Percentiles rank a stretch among this genome's conserved stretches.
These are phyloP conservation scores for Trichophyton verrucosum DNA, from an alignment of 2,329 filamentous ascomycete genomes.

Conservation along the genomic window DNA sequence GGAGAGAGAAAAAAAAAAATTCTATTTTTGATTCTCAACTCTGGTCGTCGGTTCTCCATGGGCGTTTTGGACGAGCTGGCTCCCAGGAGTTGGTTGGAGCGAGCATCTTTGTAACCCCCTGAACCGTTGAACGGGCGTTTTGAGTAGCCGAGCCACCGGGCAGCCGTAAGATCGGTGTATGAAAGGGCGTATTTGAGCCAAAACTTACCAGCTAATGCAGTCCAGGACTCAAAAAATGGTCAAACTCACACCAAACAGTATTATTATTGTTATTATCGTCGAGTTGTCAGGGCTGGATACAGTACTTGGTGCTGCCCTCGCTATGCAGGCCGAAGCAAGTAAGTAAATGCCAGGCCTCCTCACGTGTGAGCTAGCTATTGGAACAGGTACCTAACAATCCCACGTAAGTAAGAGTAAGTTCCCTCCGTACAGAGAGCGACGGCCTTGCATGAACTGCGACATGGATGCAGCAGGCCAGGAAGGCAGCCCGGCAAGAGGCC, in stretches of 20 bases:
- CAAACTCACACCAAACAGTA: background rate
- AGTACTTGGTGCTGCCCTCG: too few species aligned
- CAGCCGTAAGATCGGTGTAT: background rate
- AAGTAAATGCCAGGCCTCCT: background rate
- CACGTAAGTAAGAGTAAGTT: too few species aligned
- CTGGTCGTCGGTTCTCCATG: background rate
- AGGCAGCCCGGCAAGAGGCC: too few species aligned
- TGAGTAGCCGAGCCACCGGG: background rate
- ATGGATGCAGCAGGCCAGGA: background rate
- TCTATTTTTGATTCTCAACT: background rate
- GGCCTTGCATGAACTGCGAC: background rate
- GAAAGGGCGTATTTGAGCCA: background rate
- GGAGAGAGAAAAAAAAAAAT: background rate
- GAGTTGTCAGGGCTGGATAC: too few species aligned
- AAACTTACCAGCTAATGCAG: background rate
- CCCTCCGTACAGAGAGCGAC: background rate
- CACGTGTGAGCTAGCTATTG: background rate
- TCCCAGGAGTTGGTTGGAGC: background rate
- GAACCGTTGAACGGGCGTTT: background rate
- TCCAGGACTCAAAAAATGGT: background rate
- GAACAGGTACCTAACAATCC: too few species aligned
- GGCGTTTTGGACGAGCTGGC: background rate
- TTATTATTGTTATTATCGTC: too few species aligned
- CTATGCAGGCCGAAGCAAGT: background rate
- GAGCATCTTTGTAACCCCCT: background rate